Conservation (phyloP, 345 rosid species). For the Arabidopsis arenosa region DNA sequence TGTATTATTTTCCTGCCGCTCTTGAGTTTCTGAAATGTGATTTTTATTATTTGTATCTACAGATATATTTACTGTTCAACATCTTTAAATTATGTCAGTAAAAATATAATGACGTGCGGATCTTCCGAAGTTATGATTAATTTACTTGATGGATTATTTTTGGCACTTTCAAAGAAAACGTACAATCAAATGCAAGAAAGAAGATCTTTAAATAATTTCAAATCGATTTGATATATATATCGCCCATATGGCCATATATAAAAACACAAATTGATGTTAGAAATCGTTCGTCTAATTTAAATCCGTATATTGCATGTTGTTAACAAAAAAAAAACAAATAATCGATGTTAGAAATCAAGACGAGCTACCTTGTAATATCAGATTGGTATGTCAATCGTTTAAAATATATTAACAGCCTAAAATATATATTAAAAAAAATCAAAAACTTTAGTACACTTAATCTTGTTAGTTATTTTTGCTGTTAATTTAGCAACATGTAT, state of each 20-base stretch:
- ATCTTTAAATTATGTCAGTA: not conserved
- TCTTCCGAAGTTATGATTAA: not conserved
- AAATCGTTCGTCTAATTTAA: too few species aligned
- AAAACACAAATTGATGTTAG: not conserved
- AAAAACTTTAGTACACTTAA: not conserved
- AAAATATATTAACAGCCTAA: not conserved
- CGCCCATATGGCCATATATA: not conserved
- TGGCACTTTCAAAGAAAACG: not conserved
- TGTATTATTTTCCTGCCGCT: slow-evolving; percentile 36
- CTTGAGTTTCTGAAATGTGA: slow-evolving; percentile 31
- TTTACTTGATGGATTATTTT: slow-evolving; percentile 9
- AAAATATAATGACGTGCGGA: not conserved
- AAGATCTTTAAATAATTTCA: not conserved
- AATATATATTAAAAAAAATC: not conserved
- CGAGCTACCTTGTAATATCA: not conserved
- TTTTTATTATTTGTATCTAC: slow-evolving; percentile 25
- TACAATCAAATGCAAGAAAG: not conserved
- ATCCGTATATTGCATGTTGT: not conserved
- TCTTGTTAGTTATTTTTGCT: not conserved
- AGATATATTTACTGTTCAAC: slow-evolving; percentile 5
- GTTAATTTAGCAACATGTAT: slow-evolving; percentile 1
- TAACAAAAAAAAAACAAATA: not conserved
- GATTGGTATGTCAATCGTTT: not conserved
- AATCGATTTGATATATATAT: not conserved
- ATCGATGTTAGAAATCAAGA: not conserved